Evolutionary conservation across 345 rosid genomes (phyloP), one percentile per base, ranked within the genome.

Genomic region (Populus simonii): DNA sequence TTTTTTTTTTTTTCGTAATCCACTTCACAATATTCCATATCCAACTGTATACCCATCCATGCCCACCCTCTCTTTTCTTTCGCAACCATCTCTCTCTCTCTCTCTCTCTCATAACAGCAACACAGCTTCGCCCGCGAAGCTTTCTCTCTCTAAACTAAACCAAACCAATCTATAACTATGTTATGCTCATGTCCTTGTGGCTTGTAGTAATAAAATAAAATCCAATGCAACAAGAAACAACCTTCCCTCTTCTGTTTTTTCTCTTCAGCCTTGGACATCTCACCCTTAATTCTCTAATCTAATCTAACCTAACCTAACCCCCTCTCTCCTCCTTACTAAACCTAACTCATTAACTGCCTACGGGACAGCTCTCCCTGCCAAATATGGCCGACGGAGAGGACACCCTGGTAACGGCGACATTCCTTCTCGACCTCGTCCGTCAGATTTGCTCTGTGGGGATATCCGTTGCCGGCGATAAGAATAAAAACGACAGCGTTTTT

Each of bases 11-110:
- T 4, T 77, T 76, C 80, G 76, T 36, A 68, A 63, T 79, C 80
- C 86, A 84, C 78, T 29, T 87, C 76, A 82, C 69, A 74, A 87
- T 81, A 80, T 87, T 75, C 86, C 89, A 80, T 77, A 62, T 76
- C 86, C 93, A 89, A 86, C 90, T 85, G 93, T 86, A 80, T 74
- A 49, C 71, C 72, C 63, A 41, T 81, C 66, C 77, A 75, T 47
- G 68, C 71, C 67, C 68, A 82, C 29, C 71, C 73, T 25, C 61
- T 38, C 29, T 17, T 33, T 61, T 13, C n/a, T 43, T 25, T 36
- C 18, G 1, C 27, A 15, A 16, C 29, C 47, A 8, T 25, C 62
- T 51, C 23, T 67, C 66, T 78, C 85, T 78, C 35, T 29, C 8
- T 43, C 20, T 74, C 62, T 7, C 55, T 70, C 31, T 4, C 59